Conservation (phyloP, 129 eudicot species). For the Helianthus annuus region HanXRQr2.0-SUNRISE NC_035448.2:15948653-15949152, state of each 20-base stretch:
- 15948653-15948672: slow-evolving; percentile 72
- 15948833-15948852: too few species aligned
- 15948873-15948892: neutral
- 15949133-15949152: neutral
- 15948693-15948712: slow-evolving; percentile 84
- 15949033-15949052: neutral
- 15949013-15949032: neutral
- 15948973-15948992: neutral
- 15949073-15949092: neutral
- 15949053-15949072: neutral
- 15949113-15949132: neutral
- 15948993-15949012: neutral
- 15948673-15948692: slow-evolving; percentile 79
- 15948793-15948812: neutral
- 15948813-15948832: neutral
- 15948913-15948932: neutral
- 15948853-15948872: too few species aligned
- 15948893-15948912: neutral
- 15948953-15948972: neutral
- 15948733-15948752: slow-evolving; percentile 73
- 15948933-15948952: neutral
- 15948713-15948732: slow-evolving; percentile 90
- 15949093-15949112: neutral
- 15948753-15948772: slow-evolving; percentile 65
- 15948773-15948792: slow-evolving; percentile 50